Conservation (phyloP, 306 rosid species). For the Fragaria vesca region DNA sequence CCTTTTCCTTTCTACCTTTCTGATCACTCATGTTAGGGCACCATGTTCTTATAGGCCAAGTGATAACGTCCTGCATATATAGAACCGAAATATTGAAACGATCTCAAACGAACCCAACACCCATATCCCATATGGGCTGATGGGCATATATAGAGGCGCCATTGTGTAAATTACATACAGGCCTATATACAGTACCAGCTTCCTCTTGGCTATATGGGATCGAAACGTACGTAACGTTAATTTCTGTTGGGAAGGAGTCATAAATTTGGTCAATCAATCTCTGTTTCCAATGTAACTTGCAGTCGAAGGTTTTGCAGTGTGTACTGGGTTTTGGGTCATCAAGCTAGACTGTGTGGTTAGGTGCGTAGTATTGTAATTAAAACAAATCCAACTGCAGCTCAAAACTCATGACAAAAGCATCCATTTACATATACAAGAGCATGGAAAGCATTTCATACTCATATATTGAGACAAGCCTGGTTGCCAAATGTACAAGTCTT, state of each 20-base stretch:
- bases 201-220: neutral
- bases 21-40: neutral
- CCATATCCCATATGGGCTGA: too few species aligned
- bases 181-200: neutral
- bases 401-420: neutral
- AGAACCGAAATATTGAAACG: neutral
- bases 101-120: neutral
- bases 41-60: neutral
- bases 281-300: neutral
- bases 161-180: neutral
- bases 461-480: neutral
- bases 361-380: neutral
- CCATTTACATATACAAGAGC: neutral
- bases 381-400: constrained; percentile 7
- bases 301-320: neutral
- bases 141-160: neutral
- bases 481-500: constrained; percentile 2
- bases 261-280: neutral
- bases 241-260: neutral
- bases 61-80: neutral
- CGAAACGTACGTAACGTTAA: neutral
- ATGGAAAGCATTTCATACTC: neutral
- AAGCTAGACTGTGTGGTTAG: neutral
- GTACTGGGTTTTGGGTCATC: neutral
- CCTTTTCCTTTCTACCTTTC: neutral